phyloP scores from a whole-genome alignment of 2,329 filamentous ascomycete genomes.

The Neospermospora avenae region DNA sequence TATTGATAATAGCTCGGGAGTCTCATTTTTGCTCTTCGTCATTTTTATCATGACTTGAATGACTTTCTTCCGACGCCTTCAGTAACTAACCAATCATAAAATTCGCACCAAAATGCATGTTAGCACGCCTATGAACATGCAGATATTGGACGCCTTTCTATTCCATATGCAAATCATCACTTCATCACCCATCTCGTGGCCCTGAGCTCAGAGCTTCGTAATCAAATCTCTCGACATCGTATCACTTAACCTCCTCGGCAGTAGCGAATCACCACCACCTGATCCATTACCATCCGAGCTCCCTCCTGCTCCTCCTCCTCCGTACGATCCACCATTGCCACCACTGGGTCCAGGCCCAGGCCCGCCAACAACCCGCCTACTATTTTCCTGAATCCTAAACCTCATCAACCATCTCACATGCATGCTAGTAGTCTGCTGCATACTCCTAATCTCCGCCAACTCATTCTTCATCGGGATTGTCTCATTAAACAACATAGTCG shows the following conservation, averaged over 20 bases:
- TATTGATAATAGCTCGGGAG: no score
- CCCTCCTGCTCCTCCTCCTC: conserved; percentile 1
- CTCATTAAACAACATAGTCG: conserved; percentile 59
- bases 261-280: conserved; percentile 4
- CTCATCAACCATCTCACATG: conserved; percentile 37
- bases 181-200: neutral
- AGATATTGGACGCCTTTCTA: neutral
- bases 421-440: conserved; percentile 35
- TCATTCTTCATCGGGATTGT: conserved; percentile 60
- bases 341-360: conserved; percentile 15
- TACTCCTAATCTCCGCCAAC: conserved; percentile 48
- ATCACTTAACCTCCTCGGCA: conserved; percentile 16
- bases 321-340: conserved; percentile 16
- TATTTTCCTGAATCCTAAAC: conserved; percentile 34
- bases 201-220: conserved; percentile 13
- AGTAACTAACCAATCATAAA: neutral
- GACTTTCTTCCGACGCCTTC: no score
- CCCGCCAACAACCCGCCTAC: conserved; percentile 19
- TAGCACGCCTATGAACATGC: neutral
- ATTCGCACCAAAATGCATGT: neutral
- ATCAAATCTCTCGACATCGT: conserved; percentile 11
- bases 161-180: neutral
- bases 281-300: neutral
- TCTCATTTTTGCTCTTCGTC: no score
- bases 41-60: no score